Conservation (phyloP, 179 eudicot species). For the Drosera spatulata region DNA sequence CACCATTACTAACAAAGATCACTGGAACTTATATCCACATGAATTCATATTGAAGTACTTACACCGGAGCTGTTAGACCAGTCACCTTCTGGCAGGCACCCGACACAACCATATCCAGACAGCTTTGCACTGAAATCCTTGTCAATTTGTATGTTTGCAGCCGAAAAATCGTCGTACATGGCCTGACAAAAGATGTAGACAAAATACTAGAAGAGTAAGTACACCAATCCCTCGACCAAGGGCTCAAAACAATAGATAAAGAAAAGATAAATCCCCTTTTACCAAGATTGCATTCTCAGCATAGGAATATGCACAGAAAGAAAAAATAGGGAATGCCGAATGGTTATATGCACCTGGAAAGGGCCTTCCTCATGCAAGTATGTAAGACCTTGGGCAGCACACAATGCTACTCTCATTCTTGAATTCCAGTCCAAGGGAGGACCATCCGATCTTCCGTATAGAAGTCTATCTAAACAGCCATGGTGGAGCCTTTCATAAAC, state of each 20-base stretch:
- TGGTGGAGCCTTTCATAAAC: slow-evolving; percentile 88
- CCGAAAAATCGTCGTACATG: slow-evolving; percentile 82
- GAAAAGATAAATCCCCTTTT: no score
- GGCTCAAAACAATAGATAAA: no score
- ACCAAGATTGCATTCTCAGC: no score
- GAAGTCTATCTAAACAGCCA: slow-evolving; percentile 79
- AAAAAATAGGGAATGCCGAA: no score
- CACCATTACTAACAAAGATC: neutral
- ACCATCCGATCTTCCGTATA: slow-evolving; percentile 71
- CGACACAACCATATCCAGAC: slow-evolving; percentile 91
- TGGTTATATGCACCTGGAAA: slow-evolving; percentile 57
- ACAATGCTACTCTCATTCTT: slow-evolving; percentile 68
- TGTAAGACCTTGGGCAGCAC: slow-evolving; percentile 94
- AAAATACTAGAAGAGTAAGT: no score
- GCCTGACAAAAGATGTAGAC: slow-evolving; percentile 21
- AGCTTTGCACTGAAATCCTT: slow-evolving; percentile 93
- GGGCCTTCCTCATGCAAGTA: slow-evolving; percentile 98
- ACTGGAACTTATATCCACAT: neutral
- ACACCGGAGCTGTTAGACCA: slow-evolving; percentile 39
- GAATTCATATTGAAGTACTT: slow-evolving; percentile 23
- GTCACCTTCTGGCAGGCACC: slow-evolving; percentile 58
- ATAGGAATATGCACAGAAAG: no score
- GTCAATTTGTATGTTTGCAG: slow-evolving; percentile 89
- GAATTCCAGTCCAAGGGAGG: slow-evolving; percentile 90
- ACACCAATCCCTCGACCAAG: no score